Evolutionary conservation across 1,284 basidiomycete genomes (phyloP).

Genomic region (Mycosarcoma mackinlayi): DNA sequence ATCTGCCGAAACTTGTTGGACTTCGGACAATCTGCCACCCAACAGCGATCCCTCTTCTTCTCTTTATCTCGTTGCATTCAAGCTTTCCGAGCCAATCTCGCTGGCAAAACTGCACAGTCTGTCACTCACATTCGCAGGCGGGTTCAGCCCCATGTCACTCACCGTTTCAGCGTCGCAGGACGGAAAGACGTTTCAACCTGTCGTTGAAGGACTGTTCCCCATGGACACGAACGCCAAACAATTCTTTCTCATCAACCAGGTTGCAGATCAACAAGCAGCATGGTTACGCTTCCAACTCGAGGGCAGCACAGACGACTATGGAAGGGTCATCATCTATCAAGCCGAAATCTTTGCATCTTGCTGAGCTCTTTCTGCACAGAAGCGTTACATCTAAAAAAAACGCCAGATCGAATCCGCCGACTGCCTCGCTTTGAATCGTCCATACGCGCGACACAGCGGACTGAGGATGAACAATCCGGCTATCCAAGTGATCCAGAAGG

Average conservation of each 20-base stretch:
- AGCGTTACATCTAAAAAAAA: slow-evolving; percentile 31
- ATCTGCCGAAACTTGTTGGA: slow-evolving; percentile 48
- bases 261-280: background rate
- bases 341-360: slow-evolving; percentile 21
- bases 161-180: slow-evolving; percentile 12
- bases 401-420: slow-evolving; percentile 38
- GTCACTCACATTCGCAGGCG: slow-evolving; percentile 41
- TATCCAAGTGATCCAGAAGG: slow-evolving; percentile 41
- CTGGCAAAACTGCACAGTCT: slow-evolving; percentile 16
- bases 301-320: slow-evolving; percentile 51
- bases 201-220: slow-evolving; percentile 10
- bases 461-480: slow-evolving; percentile 28
- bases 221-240: slow-evolving; percentile 45
- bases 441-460: slow-evolving; percentile 34
- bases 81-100: slow-evolving; percentile 7
- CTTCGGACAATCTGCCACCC: slow-evolving; percentile 39
- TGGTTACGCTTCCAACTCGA: slow-evolving; percentile 35
- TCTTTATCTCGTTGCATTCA: slow-evolving; percentile 26
- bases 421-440: slow-evolving; percentile 28
- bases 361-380: background rate
- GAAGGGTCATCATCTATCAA: slow-evolving; percentile 39
- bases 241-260: slow-evolving; percentile 10
- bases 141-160: slow-evolving; percentile 31
- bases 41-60: slow-evolving; percentile 20
- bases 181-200: slow-evolving; percentile 13